Conservation (phyloP, 371 early-diverging fungal genomes). For the Zopfochytrium polystomum region DNA sequence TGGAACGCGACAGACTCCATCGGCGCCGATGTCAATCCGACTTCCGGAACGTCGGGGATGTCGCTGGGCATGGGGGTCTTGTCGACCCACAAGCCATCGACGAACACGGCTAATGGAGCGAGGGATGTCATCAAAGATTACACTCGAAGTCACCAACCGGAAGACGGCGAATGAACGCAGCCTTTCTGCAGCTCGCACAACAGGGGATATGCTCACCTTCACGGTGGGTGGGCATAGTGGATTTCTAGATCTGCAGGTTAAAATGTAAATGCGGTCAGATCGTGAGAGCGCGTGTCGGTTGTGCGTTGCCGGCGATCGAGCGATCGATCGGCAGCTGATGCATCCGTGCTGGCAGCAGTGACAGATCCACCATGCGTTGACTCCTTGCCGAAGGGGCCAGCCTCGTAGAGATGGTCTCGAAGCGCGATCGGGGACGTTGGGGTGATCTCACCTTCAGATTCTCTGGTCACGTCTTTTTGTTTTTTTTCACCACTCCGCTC, state of each 20-base stretch:
- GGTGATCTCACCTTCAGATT: too few species aligned
- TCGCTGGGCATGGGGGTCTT: conserved; percentile 37
- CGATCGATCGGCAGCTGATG: too few species aligned
- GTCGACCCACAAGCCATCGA: conserved; percentile 54
- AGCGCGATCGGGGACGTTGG: too few species aligned
- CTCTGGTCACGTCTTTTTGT: too few species aligned
- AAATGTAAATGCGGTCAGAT: too few species aligned
- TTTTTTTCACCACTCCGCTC: too few species aligned
- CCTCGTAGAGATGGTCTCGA: too few species aligned
- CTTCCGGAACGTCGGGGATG: conserved; percentile 70
- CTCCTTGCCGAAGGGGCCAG: too few species aligned
- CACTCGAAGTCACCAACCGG: background rate
- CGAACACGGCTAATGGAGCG: conserved; percentile 33
- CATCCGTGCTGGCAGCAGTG: too few species aligned
- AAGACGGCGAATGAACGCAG: background rate
- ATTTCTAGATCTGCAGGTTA: conserved; percentile 5
- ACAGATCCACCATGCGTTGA: too few species aligned
- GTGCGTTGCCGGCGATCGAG: too few species aligned
- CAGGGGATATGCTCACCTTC: conserved; percentile 29
- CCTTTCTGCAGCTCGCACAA: background rate
- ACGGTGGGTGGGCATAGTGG: conserved; percentile 44
- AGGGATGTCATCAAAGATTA: background rate
- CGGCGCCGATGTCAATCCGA: conserved; percentile 89
- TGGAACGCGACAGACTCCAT: conserved; percentile 89
- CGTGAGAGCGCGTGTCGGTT: too few species aligned